Evolutionary conservation across 1,284 basidiomycete species (phyloP).

Genomic region (Ustilago loliicola): DNA sequence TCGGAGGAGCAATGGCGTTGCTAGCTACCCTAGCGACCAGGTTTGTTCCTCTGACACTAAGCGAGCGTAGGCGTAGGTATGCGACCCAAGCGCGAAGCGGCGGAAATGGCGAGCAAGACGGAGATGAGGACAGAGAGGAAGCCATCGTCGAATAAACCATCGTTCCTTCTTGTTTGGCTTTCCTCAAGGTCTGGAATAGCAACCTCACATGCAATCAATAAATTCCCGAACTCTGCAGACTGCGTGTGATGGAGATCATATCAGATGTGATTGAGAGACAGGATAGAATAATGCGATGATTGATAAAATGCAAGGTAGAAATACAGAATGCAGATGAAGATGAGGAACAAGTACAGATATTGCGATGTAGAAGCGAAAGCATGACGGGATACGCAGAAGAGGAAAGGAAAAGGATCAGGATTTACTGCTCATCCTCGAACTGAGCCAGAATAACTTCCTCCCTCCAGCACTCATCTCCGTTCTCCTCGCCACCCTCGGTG

Average conservation of each 20-base stretch:
- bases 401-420: not conserved
- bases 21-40: slow-evolving; percentile 59
- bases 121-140: not conserved
- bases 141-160: not conserved
- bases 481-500: not conserved
- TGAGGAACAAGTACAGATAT: not conserved
- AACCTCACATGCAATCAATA: not conserved
- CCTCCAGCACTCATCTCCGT: slow-evolving; percentile 51
- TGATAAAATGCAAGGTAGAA: slow-evolving; percentile 11
- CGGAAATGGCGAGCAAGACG: not conserved
- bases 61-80: slow-evolving; percentile 27
- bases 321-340: slow-evolving; percentile 9
- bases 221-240: not conserved
- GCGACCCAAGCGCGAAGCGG: not conserved
- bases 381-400: not conserved
- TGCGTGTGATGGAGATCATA: not conserved
- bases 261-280: not conserved
- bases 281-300: not conserved
- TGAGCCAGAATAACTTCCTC: slow-evolving; percentile 60
- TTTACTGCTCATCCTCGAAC: slow-evolving; percentile 57
- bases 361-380: not conserved
- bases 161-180: not conserved
- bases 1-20: slow-evolving; percentile 79
- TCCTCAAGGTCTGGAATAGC: not conserved
- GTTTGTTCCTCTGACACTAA: slow-evolving; percentile 59